phyloP scores from a whole-genome alignment of 148 eudicot species.

The Chenopodium album region DNA sequence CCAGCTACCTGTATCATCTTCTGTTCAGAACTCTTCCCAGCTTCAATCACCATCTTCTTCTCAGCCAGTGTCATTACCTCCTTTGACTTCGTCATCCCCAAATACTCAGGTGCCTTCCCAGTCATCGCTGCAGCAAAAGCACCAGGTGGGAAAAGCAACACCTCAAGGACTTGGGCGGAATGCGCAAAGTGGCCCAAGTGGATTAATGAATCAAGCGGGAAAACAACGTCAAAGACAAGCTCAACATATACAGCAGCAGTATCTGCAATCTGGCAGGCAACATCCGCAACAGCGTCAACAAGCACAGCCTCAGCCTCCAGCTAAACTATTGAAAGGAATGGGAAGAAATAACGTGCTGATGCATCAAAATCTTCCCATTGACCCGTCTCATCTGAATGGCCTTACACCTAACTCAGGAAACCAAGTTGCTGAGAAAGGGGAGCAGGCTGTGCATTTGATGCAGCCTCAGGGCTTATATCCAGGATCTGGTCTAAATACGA shows the following conservation, averaged over 20 bases:
- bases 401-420: constrained; percentile 40
- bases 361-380: constrained; percentile 51
- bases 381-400: constrained; percentile 56
- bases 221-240: constrained; percentile 61
- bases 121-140: constrained; percentile 63
- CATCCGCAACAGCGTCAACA: constrained; percentile 74
- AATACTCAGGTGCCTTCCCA: constrained; percentile 42
- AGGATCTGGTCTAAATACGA: constrained; percentile 37
- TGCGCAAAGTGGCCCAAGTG: constrained; percentile 46
- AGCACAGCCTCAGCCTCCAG: constrained; percentile 55
- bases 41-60: constrained; percentile 53
- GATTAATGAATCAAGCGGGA: constrained; percentile 50
- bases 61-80: constrained; percentile 46
- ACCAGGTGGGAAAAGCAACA: constrained; percentile 26
- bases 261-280: constrained; percentile 61
- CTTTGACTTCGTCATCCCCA: constrained; percentile 49
- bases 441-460: constrained; percentile 40
- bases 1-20: constrained; percentile 55
- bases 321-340: constrained; percentile 59
- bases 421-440: constrained; percentile 63
- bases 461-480: constrained; percentile 44
- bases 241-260: constrained; percentile 43
- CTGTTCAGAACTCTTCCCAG: constrained; percentile 54
- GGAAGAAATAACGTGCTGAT: constrained; percentile 56
- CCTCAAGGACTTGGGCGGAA: constrained; percentile 53